phyloP scores from a whole-genome alignment of 2,329 filamentous ascomycete genomes.

The Fusarium sublunatum region DNA sequence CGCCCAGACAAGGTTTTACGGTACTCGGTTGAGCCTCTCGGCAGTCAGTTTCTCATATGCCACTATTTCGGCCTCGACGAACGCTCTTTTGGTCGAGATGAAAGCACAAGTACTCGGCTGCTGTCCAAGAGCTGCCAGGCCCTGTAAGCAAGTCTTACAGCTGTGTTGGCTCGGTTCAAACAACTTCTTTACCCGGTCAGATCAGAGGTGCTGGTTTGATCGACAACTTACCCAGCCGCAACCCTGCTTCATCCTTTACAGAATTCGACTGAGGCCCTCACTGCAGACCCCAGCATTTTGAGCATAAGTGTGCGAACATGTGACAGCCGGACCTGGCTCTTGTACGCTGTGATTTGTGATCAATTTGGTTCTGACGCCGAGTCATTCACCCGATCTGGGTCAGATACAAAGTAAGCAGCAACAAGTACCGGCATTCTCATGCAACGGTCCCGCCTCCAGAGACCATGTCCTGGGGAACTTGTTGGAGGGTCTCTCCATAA shows the following conservation, averaged over 20 bases:
- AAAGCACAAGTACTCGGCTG: constrained; percentile 11
- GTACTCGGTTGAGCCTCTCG: constrained; percentile 18
- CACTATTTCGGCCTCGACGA: background rate
- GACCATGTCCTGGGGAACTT: constrained; percentile 17
- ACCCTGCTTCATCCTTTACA: constrained; percentile 13
- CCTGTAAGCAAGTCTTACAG: constrained; percentile 14
- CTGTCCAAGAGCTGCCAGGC: constrained; percentile 24
- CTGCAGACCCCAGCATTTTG: background rate
- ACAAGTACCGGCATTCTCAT: constrained; percentile 41
- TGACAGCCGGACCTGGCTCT: constrained; percentile 14
- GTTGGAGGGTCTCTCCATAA: constrained; percentile 6
- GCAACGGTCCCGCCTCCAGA: constrained; percentile 20
- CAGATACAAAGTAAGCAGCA: constrained; percentile 36
- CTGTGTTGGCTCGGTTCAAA: constrained; percentile 19
- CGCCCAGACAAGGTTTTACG: constrained; percentile 12
- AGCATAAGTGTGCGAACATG: constrained; percentile 19
- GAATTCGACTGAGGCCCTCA: background rate
- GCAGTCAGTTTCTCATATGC: constrained; percentile 9
- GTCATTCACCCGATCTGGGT: constrained; percentile 38
- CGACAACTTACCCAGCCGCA: constrained; percentile 22
- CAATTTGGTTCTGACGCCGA: constrained; percentile 30
- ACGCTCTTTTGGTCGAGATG: background rate
- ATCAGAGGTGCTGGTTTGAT: constrained; percentile 29
- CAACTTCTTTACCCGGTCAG: constrained; percentile 5
- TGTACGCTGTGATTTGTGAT: constrained; percentile 25